Percentiles rank a stretch among this genome's conserved stretches.
phyloP scores from a whole-genome alignment of 768 basidiomycete genomes.

The Boletus vermiculosoides region DNA sequence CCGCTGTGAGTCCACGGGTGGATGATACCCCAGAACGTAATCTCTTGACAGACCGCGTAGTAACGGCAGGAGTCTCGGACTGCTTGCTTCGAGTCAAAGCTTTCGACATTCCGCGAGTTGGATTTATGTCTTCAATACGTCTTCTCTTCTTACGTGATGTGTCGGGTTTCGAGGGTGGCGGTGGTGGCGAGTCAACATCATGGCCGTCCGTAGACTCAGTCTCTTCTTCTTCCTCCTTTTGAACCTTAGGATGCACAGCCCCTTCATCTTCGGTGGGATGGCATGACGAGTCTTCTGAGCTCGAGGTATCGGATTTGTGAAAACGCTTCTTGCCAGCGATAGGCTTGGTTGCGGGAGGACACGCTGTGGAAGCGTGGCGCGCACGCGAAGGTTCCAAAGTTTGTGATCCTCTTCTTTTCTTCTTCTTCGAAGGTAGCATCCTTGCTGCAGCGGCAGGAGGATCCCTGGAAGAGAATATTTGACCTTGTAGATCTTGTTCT shows the following conservation, averaged over 20 bases:
- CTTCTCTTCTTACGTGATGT: conserved; percentile 48
- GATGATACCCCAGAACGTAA: conserved; percentile 39
- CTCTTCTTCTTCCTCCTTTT: conserved; percentile 37
- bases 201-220: conserved; percentile 43
- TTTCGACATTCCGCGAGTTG: conserved; percentile 24
- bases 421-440: conserved; percentile 8
- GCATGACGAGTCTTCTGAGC: conserved; percentile 15
- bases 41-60: conserved; percentile 38
- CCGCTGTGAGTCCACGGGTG: conserved; percentile 10
- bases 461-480: conserved; percentile 8
- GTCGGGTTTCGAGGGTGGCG: conserved; percentile 24
- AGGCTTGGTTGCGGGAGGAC: conserved; percentile 7
- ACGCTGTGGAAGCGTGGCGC: conserved; percentile 1
- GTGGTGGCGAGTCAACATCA: conserved; percentile 32
- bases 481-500: conserved; percentile 42
- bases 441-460: conserved; percentile 5
- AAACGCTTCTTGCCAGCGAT: conserved; percentile 21
- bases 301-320: conserved; percentile 27
- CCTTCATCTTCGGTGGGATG: conserved; percentile 32
- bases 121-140: conserved; percentile 32
- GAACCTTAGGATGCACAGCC: conserved; percentile 11
- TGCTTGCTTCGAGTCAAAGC: conserved; percentile 28
- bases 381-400: conserved; percentile 3
- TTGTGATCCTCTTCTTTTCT: not conserved
- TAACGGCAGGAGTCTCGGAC: conserved; percentile 28